A percentile compares a stretch with the other conserved stretches of the same genome.
Evolutionary conservation across 73 alveolate genomes (phyloP).

Genomic region (Tetrahymena malaccensis): DNA sequence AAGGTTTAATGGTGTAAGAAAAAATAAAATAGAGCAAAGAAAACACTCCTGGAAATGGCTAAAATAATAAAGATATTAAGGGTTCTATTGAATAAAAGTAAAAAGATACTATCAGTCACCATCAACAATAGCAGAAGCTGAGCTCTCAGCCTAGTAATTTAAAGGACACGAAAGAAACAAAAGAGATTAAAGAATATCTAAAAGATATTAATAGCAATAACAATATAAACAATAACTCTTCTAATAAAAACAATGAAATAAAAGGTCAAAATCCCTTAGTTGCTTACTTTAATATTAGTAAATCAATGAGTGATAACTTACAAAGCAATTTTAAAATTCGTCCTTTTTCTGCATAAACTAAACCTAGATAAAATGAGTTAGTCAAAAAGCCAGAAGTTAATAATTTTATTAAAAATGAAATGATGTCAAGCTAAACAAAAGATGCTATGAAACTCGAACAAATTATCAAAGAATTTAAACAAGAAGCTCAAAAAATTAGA

Average conservation of each 20-base stretch:
- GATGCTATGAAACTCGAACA: neutral
- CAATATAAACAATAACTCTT: neutral
- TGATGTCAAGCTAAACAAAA: neutral
- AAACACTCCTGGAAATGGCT: neutral
- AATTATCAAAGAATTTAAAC: neutral
- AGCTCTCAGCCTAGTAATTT: neutral
- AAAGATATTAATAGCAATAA: neutral
- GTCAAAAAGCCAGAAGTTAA: neutral
- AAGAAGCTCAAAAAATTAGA: neutral
- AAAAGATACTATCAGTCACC: neutral
- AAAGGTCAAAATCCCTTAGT: neutral
- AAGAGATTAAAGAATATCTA: neutral
- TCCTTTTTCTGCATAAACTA: neutral
- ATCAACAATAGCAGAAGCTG: neutral
- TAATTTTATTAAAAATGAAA: neutral
- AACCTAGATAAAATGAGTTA: neutral
- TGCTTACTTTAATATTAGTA: neutral
- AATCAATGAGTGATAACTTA: neutral
- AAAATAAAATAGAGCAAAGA: neutral
- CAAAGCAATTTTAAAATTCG: neutral
- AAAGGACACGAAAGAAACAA: neutral
- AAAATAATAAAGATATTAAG: neutral
- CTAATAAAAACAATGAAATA: neutral
- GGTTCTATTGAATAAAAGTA: neutral
- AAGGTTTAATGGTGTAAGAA: neutral